A percentile compares a stretch with the other conserved stretches of the same genome.
Conservation (phyloP, 768 basidiomycete genomes). For the Coprinellus aureogranulatus region DNA sequence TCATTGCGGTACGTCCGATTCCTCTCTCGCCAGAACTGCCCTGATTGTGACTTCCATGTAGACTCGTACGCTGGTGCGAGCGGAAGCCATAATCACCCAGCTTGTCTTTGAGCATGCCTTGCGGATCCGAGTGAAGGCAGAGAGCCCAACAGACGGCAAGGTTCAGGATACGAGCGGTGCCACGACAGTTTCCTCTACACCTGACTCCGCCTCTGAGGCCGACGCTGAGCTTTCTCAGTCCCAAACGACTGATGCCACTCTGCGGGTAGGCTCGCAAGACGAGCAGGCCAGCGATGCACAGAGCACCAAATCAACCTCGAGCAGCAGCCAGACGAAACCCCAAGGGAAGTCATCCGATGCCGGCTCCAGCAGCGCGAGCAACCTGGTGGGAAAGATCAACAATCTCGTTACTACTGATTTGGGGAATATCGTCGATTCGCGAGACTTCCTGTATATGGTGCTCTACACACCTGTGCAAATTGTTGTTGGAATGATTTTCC, state of each 20-base stretch:
- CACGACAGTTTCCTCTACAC: slow-evolving; percentile 15
- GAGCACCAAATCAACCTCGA: slow-evolving; percentile 4
- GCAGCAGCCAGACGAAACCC: not conserved
- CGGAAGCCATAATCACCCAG: slow-evolving; percentile 45
- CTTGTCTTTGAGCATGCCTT: slow-evolving; percentile 47
- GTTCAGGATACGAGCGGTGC: not conserved
- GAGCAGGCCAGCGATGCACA: not conserved
- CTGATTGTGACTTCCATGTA: slow-evolving; percentile 25
- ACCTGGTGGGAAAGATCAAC: slow-evolving; percentile 74
- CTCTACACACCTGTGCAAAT: slow-evolving; percentile 45
- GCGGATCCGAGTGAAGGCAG: slow-evolving; percentile 58
- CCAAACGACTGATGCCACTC: slow-evolving; percentile 2
- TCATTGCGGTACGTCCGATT: slow-evolving; percentile 35
- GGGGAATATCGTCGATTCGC: slow-evolving; percentile 34
- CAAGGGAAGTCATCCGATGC: not conserved
- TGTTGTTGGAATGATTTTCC: slow-evolving; percentile 38
- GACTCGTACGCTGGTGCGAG: slow-evolving; percentile 47
- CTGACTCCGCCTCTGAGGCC: slow-evolving; percentile 4
- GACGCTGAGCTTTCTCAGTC: slow-evolving; percentile 7
- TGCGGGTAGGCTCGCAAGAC: not conserved
- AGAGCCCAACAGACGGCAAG: slow-evolving; percentile 14
- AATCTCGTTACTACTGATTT: slow-evolving; percentile 73
- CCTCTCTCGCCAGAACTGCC: no score
- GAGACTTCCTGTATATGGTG: slow-evolving; percentile 35
- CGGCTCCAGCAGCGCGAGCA: slow-evolving; percentile 22